phyloP scores from a whole-genome alignment of 164 flowering plant genomes.

The Kingdonia uniflora region DNA sequence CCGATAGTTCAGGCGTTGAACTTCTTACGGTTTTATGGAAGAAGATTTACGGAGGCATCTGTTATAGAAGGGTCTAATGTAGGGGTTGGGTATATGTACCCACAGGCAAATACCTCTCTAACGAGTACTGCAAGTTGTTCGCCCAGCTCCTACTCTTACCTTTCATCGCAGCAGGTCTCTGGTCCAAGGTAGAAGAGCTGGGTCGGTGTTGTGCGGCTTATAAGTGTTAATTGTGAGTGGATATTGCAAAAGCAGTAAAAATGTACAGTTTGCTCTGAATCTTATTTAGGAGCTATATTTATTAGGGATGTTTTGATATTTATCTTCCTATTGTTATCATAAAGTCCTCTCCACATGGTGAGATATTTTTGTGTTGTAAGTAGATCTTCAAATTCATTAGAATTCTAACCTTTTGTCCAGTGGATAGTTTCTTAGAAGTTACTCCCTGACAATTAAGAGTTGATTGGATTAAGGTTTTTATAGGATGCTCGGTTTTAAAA shows the following conservation, averaged over 20 bases:
- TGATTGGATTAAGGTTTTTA: too few relatives aligned
- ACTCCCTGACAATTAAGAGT: too few relatives aligned
- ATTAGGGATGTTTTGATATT: not conserved
- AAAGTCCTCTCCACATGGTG: too few relatives aligned
- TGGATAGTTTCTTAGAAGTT: too few relatives aligned
- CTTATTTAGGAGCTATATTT: not conserved
- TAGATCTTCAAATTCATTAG: too few relatives aligned
- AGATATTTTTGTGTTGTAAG: too few relatives aligned
- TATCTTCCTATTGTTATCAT: not conserved
- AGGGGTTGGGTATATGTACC: slow-evolving; percentile 10
- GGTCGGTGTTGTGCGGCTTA: not conserved
- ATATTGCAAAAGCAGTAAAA: too few relatives aligned
- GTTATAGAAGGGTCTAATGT: slow-evolving; percentile 19
- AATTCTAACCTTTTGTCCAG: too few relatives aligned
- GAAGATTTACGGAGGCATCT: slow-evolving; percentile 52
- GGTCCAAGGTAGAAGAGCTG: slow-evolving; percentile 45
- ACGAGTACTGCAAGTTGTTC: slow-evolving; percentile 21
- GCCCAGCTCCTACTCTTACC: slow-evolving; percentile 21
- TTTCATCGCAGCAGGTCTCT: slow-evolving; percentile 62
- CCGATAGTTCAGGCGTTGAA: slow-evolving; percentile 53
- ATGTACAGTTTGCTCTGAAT: not conserved
- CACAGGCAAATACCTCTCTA: slow-evolving; percentile 18
- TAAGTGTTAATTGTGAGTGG: not conserved
- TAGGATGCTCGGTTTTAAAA: too few relatives aligned
- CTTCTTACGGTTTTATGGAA: slow-evolving; percentile 69